Base-by-base conservation (phyloP, 2,329 filamentous ascomycete species). In the Fusarium protoensiforme region DNA sequence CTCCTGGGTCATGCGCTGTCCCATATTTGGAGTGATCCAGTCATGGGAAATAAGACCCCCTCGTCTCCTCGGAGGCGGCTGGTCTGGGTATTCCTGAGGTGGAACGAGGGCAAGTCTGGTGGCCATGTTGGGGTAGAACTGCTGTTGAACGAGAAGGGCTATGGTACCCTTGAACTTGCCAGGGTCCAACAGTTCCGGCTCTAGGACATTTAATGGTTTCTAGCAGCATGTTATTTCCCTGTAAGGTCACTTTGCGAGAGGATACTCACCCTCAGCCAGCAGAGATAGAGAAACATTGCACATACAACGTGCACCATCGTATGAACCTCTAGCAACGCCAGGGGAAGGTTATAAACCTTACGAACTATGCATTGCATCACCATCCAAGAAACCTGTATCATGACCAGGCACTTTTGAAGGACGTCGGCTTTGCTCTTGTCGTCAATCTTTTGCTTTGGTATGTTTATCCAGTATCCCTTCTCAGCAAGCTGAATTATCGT, bases 311-410 rank as follows among this genome's bases (percentile, higher is more conserved):
- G 72, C 2, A 73, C 70, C 67, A 76, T 67, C 14, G 70, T 72
- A 24, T 76, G 78, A 1, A 84, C 54, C 57, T 85, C 83, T 1
- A 85, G 69, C 4, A 85, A 75, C 0, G 78, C 80, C 0, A 85
- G 38, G 1, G 84, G 82, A 0, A 85, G 69, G 1, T 78, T 72
- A n/a, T 80, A 72, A 1, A 68, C 66, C 6, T 77, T 71, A 1
- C 84, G 78, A 13, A 76, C 79, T 8, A 83, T 72, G 58, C 76
- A 79, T 63, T 85, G 80, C 0, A 82, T 48, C 0, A 80, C 58
- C 75, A 85, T 83, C 82, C 83, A 85, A 7, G 63, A 24, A 0
- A 82, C 80, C 63, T 86, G 84, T 4, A 82, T 61, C 29, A 81
- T 74, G 2, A 84, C 80, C 3, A 86, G 54, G 0, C 68, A 51